phyloP scores from a whole-genome alignment of 164 flowering plant species.

The Nymphaea colorata region DNA sequence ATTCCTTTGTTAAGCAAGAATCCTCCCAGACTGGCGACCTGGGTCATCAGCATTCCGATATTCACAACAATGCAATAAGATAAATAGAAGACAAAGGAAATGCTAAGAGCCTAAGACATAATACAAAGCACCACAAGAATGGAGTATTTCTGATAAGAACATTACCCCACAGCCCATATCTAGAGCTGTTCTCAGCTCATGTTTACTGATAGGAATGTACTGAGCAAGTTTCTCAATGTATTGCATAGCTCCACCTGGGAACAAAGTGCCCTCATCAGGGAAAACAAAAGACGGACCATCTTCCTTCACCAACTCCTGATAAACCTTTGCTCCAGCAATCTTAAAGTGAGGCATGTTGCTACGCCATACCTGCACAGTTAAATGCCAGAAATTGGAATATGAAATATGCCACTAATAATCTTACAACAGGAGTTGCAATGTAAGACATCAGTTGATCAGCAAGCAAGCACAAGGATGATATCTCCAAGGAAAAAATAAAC shows the following conservation, averaged over 20 bases:
- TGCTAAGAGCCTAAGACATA: no score
- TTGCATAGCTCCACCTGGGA: constrained; percentile 82
- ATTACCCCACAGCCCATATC: constrained; percentile 99
- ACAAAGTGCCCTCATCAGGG: constrained; percentile 99
- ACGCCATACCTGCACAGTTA: constrained; percentile 75
- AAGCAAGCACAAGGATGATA: no score
- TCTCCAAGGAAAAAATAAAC: no score
- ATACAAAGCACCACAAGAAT: no score
- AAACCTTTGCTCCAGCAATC: constrained; percentile 93
- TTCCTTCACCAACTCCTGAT: constrained; percentile 97
- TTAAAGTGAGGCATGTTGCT: constrained; percentile 91
- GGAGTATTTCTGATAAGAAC: no score
- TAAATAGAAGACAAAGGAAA: no score
- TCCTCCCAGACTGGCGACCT: constrained; percentile 99
- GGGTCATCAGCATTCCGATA: neutral
- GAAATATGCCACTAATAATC: neutral
- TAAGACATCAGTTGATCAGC: no score
- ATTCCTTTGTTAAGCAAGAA: constrained; percentile 56
- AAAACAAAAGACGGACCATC: constrained; percentile 77
- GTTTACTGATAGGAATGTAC: constrained; percentile 66
- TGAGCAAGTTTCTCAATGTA: constrained; percentile 87
- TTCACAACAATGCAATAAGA: no score
- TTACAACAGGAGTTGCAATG: no score
- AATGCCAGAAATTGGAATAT: neutral
- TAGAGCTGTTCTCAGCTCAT: constrained; percentile 83